Base-by-base conservation (phyloP, 805 yeast genomes). In the Metschnikowia shivogae region DNA sequence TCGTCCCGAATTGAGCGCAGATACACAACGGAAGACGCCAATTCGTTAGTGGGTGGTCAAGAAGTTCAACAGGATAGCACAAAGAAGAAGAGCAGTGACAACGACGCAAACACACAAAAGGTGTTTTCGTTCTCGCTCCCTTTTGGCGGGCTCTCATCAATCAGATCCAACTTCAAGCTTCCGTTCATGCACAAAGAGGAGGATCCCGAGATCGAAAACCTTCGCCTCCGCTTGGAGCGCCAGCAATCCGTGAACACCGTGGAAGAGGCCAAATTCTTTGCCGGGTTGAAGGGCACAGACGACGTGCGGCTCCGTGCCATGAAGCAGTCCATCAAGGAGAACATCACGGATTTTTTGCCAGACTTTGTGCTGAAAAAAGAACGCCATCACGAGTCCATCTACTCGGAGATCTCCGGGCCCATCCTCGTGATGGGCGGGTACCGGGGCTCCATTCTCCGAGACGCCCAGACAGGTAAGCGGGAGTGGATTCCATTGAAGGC, bases 401-500 rank as follows among this genome's bases (percentile, higher is more conserved):
- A 73, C 72, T 74, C 77, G 47, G 77, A 76, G 22, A 54, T 89
- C 1, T 82, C 81, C 19, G 97, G 97, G 4, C 89, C 89, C 57
- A 73, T 90, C 1, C 78, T 90, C 2, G 70, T 90, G 1, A 47
- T 90, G 62, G 97, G 97, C 5, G 97, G 97, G 0, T 90, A 86
- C 63, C 72, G 97, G 55, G 97, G 97, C 2, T 80, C 89, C 36
- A 77, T 84, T 5, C 65, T 90, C 42, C 62, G 92, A 36, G 93
- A 87, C 56, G 58, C 78, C 1, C 67, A 67, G 10, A 83, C 95
- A 0, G 64, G 72, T 11, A 78, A 82, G 48, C 69, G 92, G 42
- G 77, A 86, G 1, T 90, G 97, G 97, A 78, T 89, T 34, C 97
- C 97, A 0, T 59, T 85, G 5, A 84, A 86, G 55, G 96, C 92